Conservation (phyloP, 495 filamentous ascomycete genomes). For the Aspergillus wentii region DNA sequence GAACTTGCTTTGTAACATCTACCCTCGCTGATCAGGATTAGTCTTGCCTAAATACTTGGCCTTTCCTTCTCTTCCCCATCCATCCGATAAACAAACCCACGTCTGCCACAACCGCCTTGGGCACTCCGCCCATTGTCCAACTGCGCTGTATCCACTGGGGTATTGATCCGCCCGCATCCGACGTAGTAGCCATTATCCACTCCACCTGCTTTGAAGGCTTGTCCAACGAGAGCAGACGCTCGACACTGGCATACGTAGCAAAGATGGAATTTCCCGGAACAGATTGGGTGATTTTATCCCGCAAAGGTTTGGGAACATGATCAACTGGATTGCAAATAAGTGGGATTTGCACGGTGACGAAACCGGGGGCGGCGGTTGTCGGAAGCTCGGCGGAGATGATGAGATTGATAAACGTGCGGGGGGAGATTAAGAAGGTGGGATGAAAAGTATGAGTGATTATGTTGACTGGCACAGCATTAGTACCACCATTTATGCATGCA, state of each 20-base stretch:
- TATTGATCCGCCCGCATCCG: conserved; percentile 60
- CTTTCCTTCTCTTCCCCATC: conserved; percentile 42
- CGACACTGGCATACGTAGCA: conserved; percentile 56
- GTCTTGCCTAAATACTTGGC: too few relatives aligned
- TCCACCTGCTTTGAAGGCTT: conserved; percentile 38
- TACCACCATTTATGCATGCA: too few relatives aligned
- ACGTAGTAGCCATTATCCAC: conserved; percentile 70
- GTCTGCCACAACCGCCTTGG: conserved; percentile 63
- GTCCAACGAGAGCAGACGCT: conserved; percentile 47
- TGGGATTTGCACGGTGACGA: conserved; percentile 53
- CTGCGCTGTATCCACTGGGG: conserved; percentile 60
- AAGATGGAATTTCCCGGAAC: conserved; percentile 42
- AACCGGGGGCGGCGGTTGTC: conserved; percentile 28
- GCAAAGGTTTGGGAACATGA: conserved; percentile 23
- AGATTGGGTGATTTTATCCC: conserved; percentile 19
- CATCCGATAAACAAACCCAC: conserved; percentile 64
- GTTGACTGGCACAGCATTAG: too few relatives aligned
- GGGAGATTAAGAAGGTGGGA: conserved; percentile 26
- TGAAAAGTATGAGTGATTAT: conserved; percentile 40
- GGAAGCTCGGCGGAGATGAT: conserved; percentile 26
- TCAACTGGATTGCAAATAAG: conserved; percentile 31
- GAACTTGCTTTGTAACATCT: too few relatives aligned
- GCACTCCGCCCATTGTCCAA: conserved; percentile 53
- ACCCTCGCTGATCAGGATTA: too few relatives aligned
- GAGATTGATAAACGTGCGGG: conserved; percentile 33